Percentiles rank a stretch among this genome's conserved stretches.
Conservation (phyloP, 345 rosid genomes). For the Hibiscus trionum region DNA sequence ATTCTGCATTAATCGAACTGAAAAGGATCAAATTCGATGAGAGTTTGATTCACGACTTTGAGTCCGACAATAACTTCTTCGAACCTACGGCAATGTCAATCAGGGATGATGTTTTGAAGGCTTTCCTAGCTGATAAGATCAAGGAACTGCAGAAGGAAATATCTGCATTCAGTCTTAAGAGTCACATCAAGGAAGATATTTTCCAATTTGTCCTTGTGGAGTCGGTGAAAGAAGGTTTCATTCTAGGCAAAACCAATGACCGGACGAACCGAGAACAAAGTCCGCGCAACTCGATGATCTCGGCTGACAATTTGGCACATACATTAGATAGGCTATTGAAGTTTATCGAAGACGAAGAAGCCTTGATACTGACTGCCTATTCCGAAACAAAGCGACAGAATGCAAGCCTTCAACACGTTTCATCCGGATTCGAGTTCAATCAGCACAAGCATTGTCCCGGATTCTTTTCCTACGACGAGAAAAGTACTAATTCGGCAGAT, state of each 20-base stretch:
- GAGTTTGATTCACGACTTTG: background rate
- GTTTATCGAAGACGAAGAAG: constrained; percentile 8
- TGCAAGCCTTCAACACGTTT: background rate
- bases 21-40: constrained; percentile 8
- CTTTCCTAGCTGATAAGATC: constrained; percentile 17
- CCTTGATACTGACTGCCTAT: background rate
- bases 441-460: background rate
- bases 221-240: constrained; percentile 17
- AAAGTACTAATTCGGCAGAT: constrained; percentile 7
- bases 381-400: constrained; percentile 19
- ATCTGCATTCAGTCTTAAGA: constrained; percentile 15
- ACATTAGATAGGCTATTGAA: constrained; percentile 6
- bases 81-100: constrained; percentile 20
- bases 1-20: constrained; percentile 6
- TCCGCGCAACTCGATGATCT: background rate
- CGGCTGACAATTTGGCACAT: background rate
- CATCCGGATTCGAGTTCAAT: background rate
- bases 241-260: background rate
- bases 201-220: constrained; percentile 12
- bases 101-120: constrained; percentile 21
- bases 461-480: background rate
- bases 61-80: background rate
- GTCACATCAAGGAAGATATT: constrained; percentile 22
- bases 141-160: constrained; percentile 18
- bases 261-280: background rate